Percentiles rank a stretch among this genome's conserved stretches.
Conservation (phyloP, 2,329 filamentous ascomycete genomes). For the Cyphellophora attinorum region DNA sequence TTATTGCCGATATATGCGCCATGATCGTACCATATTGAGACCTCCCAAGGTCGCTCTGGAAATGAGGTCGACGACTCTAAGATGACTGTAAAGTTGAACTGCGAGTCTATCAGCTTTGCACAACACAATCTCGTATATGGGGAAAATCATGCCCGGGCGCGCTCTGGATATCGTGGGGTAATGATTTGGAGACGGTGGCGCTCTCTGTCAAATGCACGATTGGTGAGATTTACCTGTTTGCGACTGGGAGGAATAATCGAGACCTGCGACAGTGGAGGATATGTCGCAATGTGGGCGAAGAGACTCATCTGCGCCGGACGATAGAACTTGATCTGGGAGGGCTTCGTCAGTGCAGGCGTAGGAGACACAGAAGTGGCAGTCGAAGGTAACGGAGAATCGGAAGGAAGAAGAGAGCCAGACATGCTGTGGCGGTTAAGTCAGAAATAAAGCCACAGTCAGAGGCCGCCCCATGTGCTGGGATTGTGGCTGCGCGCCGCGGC, state of each 20-base stretch:
- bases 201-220: no score
- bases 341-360: constrained; percentile 9
- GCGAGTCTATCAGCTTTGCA: constrained; percentile 13
- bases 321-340: constrained; percentile 25
- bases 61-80: constrained; percentile 54
- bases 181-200: no score
- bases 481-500: no score
- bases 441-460: no score
- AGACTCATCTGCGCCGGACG: constrained; percentile 34
- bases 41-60: constrained; percentile 55
- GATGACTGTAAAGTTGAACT: constrained; percentile 56
- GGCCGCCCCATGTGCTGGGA: no score
- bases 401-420: no score
- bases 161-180: no score
- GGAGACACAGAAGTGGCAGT: constrained; percentile 6
- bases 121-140: no score
- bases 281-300: constrained; percentile 49
- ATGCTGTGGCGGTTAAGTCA: no score
- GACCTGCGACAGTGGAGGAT: constrained; percentile 67
- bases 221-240: constrained; percentile 28
- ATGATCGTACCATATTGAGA: constrained; percentile 66
- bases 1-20: constrained; percentile 31
- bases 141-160: no score
- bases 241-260: constrained; percentile 46
- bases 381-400: no score